phyloP scores from a whole-genome alignment of 1,139 yeast species.

The Blastobotrys serpentis region DNA sequence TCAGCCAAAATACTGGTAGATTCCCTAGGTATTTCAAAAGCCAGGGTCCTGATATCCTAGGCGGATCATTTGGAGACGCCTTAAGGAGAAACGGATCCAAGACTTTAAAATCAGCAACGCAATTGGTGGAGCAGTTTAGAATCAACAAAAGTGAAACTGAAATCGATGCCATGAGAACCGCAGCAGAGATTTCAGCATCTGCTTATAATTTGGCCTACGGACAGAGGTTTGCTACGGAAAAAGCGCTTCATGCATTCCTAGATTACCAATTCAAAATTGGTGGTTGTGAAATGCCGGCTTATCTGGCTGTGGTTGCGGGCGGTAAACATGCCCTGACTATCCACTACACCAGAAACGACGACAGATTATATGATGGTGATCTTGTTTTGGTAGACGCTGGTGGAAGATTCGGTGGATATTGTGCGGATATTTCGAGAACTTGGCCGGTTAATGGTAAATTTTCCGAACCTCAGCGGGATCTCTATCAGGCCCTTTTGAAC shows the following conservation, averaged over 20 bases:
- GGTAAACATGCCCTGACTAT: slow-evolving; percentile 84
- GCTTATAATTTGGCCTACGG: slow-evolving; percentile 79
- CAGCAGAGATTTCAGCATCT: slow-evolving; percentile 77
- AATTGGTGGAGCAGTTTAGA: slow-evolving; percentile 57
- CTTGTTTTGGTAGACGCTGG: slow-evolving; percentile 94
- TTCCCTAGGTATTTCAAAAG: slow-evolving; percentile 23
- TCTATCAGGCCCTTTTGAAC: slow-evolving; percentile 82
- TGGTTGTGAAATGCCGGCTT: slow-evolving; percentile 89
- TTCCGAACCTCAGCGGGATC: slow-evolving; percentile 72
- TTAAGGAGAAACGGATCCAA: slow-evolving; percentile 18
- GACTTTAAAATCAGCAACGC: slow-evolving; percentile 27
- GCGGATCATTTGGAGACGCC: slow-evolving; percentile 16
- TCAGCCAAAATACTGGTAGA: slow-evolving; percentile 21
- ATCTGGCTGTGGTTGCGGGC: slow-evolving; percentile 94
- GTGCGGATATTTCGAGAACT: slow-evolving; percentile 92
- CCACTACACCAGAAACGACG: slow-evolving; percentile 89
- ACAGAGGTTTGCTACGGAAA: slow-evolving; percentile 63
- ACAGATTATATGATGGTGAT: slow-evolving; percentile 68
- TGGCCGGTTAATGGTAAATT: slow-evolving; percentile 88
- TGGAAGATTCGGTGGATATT: slow-evolving; percentile 89
- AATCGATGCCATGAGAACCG: slow-evolving; percentile 71
- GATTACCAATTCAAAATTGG: slow-evolving; percentile 80
- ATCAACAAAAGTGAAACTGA: slow-evolving; percentile 75
- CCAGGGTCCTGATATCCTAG: slow-evolving; percentile 16
- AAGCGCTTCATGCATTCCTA: slow-evolving; percentile 73